phyloP scores from a whole-genome alignment of 179 eudicot species.

The Amaranthus tricolor region DNA sequence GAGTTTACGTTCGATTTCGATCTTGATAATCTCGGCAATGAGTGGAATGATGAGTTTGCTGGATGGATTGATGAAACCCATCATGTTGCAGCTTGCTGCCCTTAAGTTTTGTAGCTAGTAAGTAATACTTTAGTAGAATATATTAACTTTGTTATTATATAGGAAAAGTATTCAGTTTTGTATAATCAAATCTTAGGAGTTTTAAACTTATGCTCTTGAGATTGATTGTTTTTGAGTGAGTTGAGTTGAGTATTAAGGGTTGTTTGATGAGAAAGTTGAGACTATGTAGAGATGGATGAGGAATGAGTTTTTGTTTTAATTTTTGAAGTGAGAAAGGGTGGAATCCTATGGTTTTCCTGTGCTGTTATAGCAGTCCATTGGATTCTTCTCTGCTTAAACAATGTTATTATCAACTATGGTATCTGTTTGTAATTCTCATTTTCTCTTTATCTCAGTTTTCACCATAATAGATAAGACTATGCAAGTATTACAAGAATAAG shows the following conservation, averaged over 20 bases:
- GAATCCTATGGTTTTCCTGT: constrained; percentile 49
- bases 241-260: constrained; percentile 1
- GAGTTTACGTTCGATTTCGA: constrained; percentile 57
- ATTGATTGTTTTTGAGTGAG: constrained; percentile 5
- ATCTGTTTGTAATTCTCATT: constrained; percentile 15
- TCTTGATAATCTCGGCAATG: constrained; percentile 11
- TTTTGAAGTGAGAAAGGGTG: constrained; percentile 1
- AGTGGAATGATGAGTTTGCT: constrained; percentile 38
- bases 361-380: constrained; percentile 62
- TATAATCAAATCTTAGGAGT: constrained; percentile 23
- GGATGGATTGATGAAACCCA: constrained; percentile 58
- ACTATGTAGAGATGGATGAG: neutral
- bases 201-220: constrained; percentile 23
- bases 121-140: constrained; percentile 9
- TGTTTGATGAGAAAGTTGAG: constrained; percentile 3
- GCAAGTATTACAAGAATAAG: neutral
- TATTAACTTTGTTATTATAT: constrained; percentile 1
- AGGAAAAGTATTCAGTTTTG: constrained; percentile 22
- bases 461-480: constrained; percentile 1
- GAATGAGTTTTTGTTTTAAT: constrained; percentile 14
- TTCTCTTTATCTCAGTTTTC: constrained; percentile 6
- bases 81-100: constrained; percentile 44
- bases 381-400: constrained; percentile 22
- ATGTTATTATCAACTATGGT: neutral
- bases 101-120: constrained; percentile 67